These are phyloP conservation scores for Mucor mucedo DNA, from an alignment of 371 early-diverging fungal genomes.

Conservation along the genomic window DNA sequence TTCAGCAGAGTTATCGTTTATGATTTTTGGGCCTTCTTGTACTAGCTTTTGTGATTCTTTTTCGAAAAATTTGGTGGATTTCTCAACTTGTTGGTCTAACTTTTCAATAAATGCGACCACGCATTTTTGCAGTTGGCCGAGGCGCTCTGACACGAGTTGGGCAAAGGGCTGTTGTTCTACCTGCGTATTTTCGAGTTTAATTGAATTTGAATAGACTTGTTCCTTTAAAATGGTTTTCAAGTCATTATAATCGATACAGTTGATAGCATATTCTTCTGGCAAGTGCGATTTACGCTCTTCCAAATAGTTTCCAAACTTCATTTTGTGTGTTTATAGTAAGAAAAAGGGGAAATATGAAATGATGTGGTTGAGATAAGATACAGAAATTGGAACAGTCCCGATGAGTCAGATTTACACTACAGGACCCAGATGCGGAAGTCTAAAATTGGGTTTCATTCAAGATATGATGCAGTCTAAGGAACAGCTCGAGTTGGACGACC, in stretches of 20 bases:
- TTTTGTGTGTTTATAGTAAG: constrained; percentile 24
- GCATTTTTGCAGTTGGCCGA: constrained; percentile 46
- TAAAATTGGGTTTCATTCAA: background rate
- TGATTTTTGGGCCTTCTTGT: constrained; percentile 49
- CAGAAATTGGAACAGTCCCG: background rate
- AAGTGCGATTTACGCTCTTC: constrained; percentile 65
- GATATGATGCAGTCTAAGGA: too few relatives aligned
- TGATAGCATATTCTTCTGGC: constrained; percentile 61
- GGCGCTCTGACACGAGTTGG: constrained; percentile 47
- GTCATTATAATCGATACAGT: constrained; percentile 67
- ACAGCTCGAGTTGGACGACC: too few relatives aligned
- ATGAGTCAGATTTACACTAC: constrained; percentile 7
- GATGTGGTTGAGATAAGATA: constrained; percentile 6
- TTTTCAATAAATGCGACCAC: constrained; percentile 65
- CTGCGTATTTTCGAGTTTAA: constrained; percentile 32
- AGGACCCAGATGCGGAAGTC: constrained; percentile 11
- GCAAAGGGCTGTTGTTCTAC: constrained; percentile 38
- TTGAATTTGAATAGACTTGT: constrained; percentile 43
- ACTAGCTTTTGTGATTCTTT: constrained; percentile 45
- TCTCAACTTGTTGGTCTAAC: constrained; percentile 66
- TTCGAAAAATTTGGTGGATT: constrained; percentile 53
- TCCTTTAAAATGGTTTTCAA: constrained; percentile 70
- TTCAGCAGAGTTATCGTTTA: constrained; percentile 33
- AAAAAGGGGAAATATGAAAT: background rate
- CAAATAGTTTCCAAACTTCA: constrained; percentile 82